Evolutionary conservation across 495 filamentous ascomycete genomes (phyloP), one percentile per base, ranked within the genome.

Genomic region (Tuber brumale): DNA sequence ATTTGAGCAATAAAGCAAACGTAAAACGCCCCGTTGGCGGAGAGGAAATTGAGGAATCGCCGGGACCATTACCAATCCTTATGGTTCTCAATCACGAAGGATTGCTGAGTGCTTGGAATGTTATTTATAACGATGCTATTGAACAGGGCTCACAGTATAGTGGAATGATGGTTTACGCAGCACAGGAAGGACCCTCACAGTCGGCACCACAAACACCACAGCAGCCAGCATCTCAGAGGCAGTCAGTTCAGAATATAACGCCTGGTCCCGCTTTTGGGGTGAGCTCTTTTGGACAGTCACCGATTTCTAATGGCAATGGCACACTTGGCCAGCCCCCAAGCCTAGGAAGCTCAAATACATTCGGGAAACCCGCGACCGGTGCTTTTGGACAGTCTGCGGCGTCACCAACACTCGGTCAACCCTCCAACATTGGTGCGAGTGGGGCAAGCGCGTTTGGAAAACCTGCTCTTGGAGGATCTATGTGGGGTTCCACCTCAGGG

Each of bases 51-150:
- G 84, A 89, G 19, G 89, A 95, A 73, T 94, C 94, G 3, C 87
- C 89, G 19, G 91, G 91, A 3, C 95, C 96, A 23, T 83, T 97
- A n/a, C 96, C 96, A 2, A 93, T 91, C 3, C 83, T 97, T 21
- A 89, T 96, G 86, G 88, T 94, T 45, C 87, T 99, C 5, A 98
- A 95, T 76, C 89, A 97, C 81, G 93, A 97, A 79, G 95, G 95
- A 43, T 86, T 96, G 16, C 86, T 99, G 12, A 88, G 87, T 37
- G 86, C 90, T 31, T 99, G 96, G 96, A 97, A 94, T 91, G 85
- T 97, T 71, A 86, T 97, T 51, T 97, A 97, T 82, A 88, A 91
- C 48, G 94, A 97, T 42, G 92, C 96, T 3, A 90, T 99, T 74
- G 87, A 91, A 71, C 86, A 90, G 79, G 89, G 90, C 0, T 88